phyloP scores from a whole-genome alignment of 139 green algal species.

The Zygnema cylindricum region DNA sequence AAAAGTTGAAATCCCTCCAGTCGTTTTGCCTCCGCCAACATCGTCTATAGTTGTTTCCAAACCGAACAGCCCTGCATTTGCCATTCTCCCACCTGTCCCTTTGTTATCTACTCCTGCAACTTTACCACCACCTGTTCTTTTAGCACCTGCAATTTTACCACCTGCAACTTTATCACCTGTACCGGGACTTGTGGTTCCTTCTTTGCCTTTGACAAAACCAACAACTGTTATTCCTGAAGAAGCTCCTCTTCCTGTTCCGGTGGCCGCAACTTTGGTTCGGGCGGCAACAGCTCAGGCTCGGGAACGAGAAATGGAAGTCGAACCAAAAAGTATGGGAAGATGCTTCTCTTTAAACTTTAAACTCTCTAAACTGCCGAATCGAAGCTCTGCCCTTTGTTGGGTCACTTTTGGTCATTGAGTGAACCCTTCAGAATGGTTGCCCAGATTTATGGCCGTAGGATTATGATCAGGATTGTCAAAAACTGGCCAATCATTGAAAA shows the following conservation, averaged over 20 bases:
- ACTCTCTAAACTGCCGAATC: too few species aligned
- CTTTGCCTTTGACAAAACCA: not conserved
- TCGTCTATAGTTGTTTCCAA: not conserved
- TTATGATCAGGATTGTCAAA: too few species aligned
- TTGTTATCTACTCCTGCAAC: constrained; percentile 20
- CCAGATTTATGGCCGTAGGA: too few species aligned
- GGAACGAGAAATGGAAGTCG: not conserved
- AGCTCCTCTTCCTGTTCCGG: not conserved
- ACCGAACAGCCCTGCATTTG: not conserved
- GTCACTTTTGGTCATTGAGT: too few species aligned
- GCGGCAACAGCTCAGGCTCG: not conserved
- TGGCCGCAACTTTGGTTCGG: not conserved
- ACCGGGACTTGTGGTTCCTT: not conserved
- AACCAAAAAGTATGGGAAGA: not conserved
- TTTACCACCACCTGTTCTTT: constrained; percentile 2
- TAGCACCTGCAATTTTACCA: not conserved
- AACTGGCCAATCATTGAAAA: too few species aligned
- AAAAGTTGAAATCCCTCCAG: not conserved
- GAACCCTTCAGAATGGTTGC: too few species aligned
- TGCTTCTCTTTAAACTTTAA: too few species aligned
- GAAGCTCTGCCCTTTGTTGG: too few species aligned
- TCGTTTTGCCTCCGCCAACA: not conserved
- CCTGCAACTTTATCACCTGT: not conserved
- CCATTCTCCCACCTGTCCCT: not conserved
- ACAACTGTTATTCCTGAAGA: not conserved